These are phyloP conservation scores for Cryptococcus floricola DNA, from an alignment of 1,284 basidiomycete genomes.

Conservation along the genomic window DNA sequence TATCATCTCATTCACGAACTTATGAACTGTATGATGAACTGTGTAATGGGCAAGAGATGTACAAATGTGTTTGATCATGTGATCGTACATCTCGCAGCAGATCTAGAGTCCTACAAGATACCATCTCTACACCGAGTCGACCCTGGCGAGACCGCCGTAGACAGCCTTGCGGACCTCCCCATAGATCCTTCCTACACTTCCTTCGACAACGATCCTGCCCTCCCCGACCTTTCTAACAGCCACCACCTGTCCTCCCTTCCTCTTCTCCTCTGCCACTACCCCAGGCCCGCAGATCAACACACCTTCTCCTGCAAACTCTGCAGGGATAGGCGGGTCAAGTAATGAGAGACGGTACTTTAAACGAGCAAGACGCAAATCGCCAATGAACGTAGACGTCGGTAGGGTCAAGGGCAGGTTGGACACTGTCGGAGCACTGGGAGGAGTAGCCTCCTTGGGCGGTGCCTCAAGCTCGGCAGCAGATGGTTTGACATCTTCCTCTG, in stretches of 20 bases:
- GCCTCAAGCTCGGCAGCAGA: constrained; percentile 17
- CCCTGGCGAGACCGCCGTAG: constrained; percentile 80
- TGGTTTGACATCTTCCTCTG: constrained; percentile 13
- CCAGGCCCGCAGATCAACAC: constrained; percentile 78
- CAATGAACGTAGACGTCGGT: constrained; percentile 88
- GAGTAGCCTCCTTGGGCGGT: constrained; percentile 50
- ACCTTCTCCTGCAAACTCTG: constrained; percentile 91
- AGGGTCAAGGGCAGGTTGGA: constrained; percentile 60
- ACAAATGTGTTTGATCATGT: too few species aligned
- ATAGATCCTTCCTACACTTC: constrained; percentile 80
- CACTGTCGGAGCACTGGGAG: constrained; percentile 44
- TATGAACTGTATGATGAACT: too few species aligned
- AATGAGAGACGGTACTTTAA: constrained; percentile 72
- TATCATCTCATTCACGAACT: too few species aligned
- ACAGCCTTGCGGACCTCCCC: constrained; percentile 81
- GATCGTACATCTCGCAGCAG: neutral
- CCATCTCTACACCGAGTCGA: constrained; percentile 51
- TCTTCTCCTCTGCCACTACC: constrained; percentile 54
- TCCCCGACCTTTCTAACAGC: constrained; percentile 80
- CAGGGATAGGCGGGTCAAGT: constrained; percentile 63
- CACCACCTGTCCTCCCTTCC: constrained; percentile 65
- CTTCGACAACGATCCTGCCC: constrained; percentile 82
- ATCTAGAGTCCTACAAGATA: neutral
- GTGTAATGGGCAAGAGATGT: too few species aligned
- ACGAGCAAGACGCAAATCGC: constrained; percentile 82